These are phyloP conservation scores for Monosporascus cannonballus DNA, from an alignment of 2,329 filamentous ascomycete genomes.

Conservation along the genomic window DNA sequence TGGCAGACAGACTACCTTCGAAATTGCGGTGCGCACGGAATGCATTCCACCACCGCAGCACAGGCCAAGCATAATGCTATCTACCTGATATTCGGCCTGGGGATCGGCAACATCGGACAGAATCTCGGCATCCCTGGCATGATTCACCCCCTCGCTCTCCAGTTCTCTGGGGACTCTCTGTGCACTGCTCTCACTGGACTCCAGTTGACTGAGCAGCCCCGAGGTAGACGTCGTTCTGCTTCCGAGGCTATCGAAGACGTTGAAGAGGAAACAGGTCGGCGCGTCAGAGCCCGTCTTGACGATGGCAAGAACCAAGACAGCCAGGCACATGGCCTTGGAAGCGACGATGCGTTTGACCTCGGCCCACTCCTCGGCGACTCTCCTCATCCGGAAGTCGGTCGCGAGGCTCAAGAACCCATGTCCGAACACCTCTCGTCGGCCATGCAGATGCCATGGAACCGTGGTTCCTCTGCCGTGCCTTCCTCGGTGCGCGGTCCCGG, in stretches of 20 bases:
- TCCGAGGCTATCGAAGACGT: conserved; percentile 37
- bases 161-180: conserved; percentile 40
- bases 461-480: conserved; percentile 38
- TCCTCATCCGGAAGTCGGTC: conserved; percentile 23
- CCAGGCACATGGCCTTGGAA: conserved; percentile 17
- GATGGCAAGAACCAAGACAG: conserved; percentile 13
- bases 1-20: conserved; percentile 39
- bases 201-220: conserved; percentile 14
- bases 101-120: conserved; percentile 31
- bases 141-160: conserved; percentile 38
- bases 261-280: conserved; percentile 28
- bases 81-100: conserved; percentile 32
- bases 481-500: conserved; percentile 38
- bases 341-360: conserved; percentile 17
- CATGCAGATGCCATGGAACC: conserved; percentile 46
- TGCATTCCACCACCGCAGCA: conserved; percentile 19
- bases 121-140: conserved; percentile 23
- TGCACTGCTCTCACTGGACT: conserved; percentile 31
- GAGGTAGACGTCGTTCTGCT: conserved; percentile 32
- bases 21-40: conserved; percentile 39
- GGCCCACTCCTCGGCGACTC: conserved; percentile 9
- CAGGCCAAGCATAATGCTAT: conserved; percentile 38
- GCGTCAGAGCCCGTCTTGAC: conserved; percentile 31
- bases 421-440: conserved; percentile 57
- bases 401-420: conserved; percentile 57